Evolutionary conservation across 2,329 filamentous ascomycete species (phyloP).

Genomic region (Lachnellula arida): DNA sequence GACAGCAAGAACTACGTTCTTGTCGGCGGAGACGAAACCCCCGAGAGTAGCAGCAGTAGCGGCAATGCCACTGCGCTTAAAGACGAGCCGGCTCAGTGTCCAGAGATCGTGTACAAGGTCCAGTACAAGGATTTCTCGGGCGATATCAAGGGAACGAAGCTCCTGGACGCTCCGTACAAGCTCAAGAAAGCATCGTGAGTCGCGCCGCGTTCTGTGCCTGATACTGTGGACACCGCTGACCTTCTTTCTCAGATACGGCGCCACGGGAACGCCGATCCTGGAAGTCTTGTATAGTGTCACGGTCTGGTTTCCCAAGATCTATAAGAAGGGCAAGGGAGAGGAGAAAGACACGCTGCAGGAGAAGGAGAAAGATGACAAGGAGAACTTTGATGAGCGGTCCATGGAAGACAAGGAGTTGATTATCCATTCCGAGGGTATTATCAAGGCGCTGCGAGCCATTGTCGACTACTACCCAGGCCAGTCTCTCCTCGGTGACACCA

Average conservation of each 20-base stretch:
- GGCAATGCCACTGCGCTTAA: conserved; percentile 12
- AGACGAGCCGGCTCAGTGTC: conserved; percentile 12
- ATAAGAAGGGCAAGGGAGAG: conserved; percentile 11
- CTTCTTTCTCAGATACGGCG: conserved; percentile 10
- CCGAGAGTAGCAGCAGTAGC: background rate
- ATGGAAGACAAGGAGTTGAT: conserved; percentile 24
- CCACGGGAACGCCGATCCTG: conserved; percentile 18
- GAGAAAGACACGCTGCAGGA: conserved; percentile 4
- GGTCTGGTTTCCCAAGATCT: conserved; percentile 22
- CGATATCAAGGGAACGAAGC: conserved; percentile 21
- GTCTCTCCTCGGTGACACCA: conserved; percentile 18
- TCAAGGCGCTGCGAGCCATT: conserved; percentile 20
- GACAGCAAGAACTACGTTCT: background rate
- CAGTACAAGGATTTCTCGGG: conserved; percentile 21
- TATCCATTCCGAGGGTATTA: conserved; percentile 21
- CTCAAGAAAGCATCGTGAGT: conserved; percentile 18
- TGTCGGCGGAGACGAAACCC: background rate
- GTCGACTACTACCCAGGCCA: conserved; percentile 23
- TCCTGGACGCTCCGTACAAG: conserved; percentile 19
- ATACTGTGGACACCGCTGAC: background rate
- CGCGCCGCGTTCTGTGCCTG: background rate
- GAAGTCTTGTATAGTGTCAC: conserved; percentile 22
- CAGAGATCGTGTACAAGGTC: conserved; percentile 21
- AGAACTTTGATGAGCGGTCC: conserved; percentile 20
- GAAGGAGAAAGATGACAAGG: conserved; percentile 13